Conservation (phyloP, 371 early-diverging fungal genomes). For the Capillidium heterosporum region DNA sequence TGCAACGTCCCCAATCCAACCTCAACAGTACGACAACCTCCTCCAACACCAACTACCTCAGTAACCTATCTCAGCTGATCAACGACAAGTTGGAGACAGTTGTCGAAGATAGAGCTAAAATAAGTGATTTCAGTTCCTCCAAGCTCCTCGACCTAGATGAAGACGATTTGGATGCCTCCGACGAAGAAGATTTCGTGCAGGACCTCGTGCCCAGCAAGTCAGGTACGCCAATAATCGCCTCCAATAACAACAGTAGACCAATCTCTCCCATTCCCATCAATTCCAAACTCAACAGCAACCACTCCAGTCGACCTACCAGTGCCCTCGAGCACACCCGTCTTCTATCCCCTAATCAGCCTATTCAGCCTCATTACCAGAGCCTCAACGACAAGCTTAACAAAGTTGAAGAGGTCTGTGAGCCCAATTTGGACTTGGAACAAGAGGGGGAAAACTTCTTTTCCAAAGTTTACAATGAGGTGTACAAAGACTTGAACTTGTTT, state of each 20-base stretch:
- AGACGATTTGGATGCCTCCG: neutral
- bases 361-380: neutral
- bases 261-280: neutral
- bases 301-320: neutral
- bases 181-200: slow-evolving; percentile 4
- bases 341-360: neutral
- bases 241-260: neutral
- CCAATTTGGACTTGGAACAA: neutral
- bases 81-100: neutral
- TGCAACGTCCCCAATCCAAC: neutral
- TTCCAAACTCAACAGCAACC: neutral
- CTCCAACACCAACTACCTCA: neutral
- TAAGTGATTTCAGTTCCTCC: no score
- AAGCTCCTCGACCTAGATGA: neutral
- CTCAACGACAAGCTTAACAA: neutral
- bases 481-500: neutral
- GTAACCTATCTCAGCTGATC: slow-evolving; percentile 3
- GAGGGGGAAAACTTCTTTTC: neutral
- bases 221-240: neutral
- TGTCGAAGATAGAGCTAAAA: neutral
- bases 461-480: slow-evolving; percentile 4
- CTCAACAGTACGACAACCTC: neutral
- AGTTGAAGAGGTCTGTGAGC: no score
- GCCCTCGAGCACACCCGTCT: neutral
- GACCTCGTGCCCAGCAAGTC: neutral